Percentiles rank a stretch among this genome's conserved stretches.
These are phyloP conservation scores for Globisporangium nunn DNA, from an alignment of 352 stramenopile genomes.

Conservation along the genomic window DNA sequence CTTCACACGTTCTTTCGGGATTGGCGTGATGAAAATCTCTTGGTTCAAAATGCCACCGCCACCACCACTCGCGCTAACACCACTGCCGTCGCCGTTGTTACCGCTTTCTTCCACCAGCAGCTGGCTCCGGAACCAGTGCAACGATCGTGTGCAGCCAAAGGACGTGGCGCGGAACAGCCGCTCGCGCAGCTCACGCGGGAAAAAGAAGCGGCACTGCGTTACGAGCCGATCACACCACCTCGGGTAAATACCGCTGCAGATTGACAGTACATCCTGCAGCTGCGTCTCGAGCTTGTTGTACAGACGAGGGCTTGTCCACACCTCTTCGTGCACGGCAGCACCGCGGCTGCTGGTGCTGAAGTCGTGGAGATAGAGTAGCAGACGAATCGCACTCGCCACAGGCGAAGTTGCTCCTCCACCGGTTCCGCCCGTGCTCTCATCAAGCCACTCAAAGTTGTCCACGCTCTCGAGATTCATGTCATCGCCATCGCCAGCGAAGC, in stretches of 20 bases:
- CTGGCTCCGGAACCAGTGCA: constrained; percentile 77
- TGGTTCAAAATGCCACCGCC: constrained; percentile 57
- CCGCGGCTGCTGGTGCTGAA: constrained; percentile 15
- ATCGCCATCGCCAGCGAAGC: background rate
- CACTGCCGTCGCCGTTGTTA: constrained; percentile 7
- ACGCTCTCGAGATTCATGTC: background rate
- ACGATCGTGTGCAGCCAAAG: constrained; percentile 71
- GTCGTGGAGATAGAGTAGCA: constrained; percentile 58
- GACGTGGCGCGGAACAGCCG: constrained; percentile 69
- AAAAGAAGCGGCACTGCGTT: constrained; percentile 81
- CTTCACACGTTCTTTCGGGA: constrained; percentile 84
- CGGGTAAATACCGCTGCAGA: constrained; percentile 79
- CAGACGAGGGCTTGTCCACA: constrained; percentile 67
- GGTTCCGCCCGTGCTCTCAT: background rate
- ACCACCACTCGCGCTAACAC: constrained; percentile 3
- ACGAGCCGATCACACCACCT: constrained; percentile 69
- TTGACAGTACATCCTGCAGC: constrained; percentile 74
- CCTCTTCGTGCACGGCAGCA: constrained; percentile 25
- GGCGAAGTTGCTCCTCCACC: background rate
- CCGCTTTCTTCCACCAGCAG: constrained; percentile 46
- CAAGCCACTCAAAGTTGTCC: constrained; percentile 18
- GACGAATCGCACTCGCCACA: constrained; percentile 36
- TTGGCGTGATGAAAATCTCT: constrained; percentile 75
- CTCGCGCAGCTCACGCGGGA: constrained; percentile 59
- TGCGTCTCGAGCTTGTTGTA: constrained; percentile 78